phyloP scores from a whole-genome alignment of 345 rosid species.

The Erucastrum elatum region DNA sequence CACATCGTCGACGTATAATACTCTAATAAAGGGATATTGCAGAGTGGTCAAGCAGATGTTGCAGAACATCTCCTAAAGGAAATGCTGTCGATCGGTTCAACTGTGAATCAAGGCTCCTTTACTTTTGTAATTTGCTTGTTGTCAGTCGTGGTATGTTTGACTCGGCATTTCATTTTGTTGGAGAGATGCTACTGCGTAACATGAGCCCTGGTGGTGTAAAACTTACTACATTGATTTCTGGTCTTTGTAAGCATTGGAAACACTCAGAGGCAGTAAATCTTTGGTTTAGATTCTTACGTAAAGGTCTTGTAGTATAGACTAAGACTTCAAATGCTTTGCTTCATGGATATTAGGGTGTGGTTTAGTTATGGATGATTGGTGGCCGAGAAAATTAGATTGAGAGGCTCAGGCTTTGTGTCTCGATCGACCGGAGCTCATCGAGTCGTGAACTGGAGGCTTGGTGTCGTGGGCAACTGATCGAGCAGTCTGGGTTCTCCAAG shows the following conservation, averaged over 20 bases:
- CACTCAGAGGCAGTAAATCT: conserved; percentile 58
- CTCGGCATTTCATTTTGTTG: conserved; percentile 49
- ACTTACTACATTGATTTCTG: conserved; percentile 59
- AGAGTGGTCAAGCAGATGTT: conserved; percentile 47
- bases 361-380: too few species aligned
- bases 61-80: conserved; percentile 63
- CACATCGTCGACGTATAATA: conserved; percentile 65
- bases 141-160: conserved; percentile 49
- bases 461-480: too few species aligned
- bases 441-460: too few species aligned
- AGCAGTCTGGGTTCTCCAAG: too few species aligned
- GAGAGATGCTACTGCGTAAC: conserved; percentile 64
- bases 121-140: conserved; percentile 57
- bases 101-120: conserved; percentile 54
- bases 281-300: conserved; percentile 53
- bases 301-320: conserved; percentile 48
- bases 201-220: conserved; percentile 64
- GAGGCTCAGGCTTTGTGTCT: too few species aligned
- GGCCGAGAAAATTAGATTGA: too few species aligned
- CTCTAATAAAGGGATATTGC: conserved; percentile 65
- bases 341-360: conserved; percentile 40
- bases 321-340: conserved; percentile 76
- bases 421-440: too few species aligned
- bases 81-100: conserved; percentile 57
- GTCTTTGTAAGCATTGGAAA: conserved; percentile 62